Percentiles rank a stretch among this genome's conserved stretches.
These are phyloP conservation scores for Mycena alexandri DNA, from an alignment of 768 basidiomycete genomes.

Conservation along the genomic window DNA sequence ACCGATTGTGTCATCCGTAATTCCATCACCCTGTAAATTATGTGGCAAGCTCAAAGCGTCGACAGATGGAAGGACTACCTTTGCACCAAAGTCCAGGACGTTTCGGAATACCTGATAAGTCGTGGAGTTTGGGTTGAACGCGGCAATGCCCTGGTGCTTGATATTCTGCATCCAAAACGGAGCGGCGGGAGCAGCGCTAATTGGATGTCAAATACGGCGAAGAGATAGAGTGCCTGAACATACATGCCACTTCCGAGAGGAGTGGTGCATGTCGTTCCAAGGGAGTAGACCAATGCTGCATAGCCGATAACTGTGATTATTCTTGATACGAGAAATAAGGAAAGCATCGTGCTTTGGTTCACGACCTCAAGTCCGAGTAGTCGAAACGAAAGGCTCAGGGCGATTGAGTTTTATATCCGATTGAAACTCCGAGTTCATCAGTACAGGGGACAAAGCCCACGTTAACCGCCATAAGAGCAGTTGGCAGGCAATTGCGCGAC, in stretches of 20 bases:
- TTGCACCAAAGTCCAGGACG: constrained; percentile 70
- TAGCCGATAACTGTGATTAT: neutral
- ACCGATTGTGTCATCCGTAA: constrained; percentile 21
- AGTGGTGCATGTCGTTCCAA: constrained; percentile 31
- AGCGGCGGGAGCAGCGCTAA: constrained; percentile 49
- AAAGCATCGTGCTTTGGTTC: too few relatives aligned
- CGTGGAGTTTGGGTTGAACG: constrained; percentile 70
- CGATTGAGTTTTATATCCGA: constrained; percentile 19
- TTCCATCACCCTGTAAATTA: constrained; percentile 17
- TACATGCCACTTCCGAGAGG: constrained; percentile 25
- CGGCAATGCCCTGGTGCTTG: constrained; percentile 77
- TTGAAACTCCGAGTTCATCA: constrained; percentile 16
- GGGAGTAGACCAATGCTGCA: constrained; percentile 25
- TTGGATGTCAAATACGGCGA: neutral
- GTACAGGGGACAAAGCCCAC: constrained; percentile 14
- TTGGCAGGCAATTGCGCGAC: too few relatives aligned
- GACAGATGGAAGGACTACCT: constrained; percentile 38
- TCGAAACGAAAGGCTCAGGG: constrained; percentile 13
- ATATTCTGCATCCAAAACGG: constrained; percentile 81
- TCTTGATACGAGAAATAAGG: too few relatives aligned
- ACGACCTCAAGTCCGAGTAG: constrained; percentile 13
- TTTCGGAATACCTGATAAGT: constrained; percentile 81
- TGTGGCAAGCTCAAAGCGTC: constrained; percentile 8
- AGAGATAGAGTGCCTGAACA: constrained; percentile 10
- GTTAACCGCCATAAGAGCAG: constrained; percentile 10